Base-by-base conservation (phyloP, 2,329 filamentous ascomycete genomes). In the Capronia coronata region DNA sequence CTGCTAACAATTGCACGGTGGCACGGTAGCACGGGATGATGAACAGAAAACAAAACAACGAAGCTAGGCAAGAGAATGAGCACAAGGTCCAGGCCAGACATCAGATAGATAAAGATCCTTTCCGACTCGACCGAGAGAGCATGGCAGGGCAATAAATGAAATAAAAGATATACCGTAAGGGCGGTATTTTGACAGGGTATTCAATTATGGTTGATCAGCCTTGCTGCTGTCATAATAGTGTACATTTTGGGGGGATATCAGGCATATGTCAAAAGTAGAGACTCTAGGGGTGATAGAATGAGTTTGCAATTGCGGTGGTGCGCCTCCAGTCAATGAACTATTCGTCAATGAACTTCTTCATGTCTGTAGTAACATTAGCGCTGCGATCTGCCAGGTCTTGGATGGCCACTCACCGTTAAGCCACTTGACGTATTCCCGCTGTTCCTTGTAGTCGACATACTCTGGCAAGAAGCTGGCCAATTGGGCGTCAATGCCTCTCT, bases 381-480 rank as follows among this genome's bases (percentile, higher is more conserved):
- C 30, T 44, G 42, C 46, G 29, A 25, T 16, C 41, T 21, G 9
- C 27, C 35, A 34, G 39, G 30, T 43, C 21, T 19, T 16, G 23
- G 35, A n/a, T 2, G 48, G 46, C 1, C 7, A 69, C 75, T 69
- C 68, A 78, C 78, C 81, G 69, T 82, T 79, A 68, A 98, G 75
- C 93, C 94, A 98, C 59, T 78, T 74, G 55, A 94, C 74, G 71
- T 98, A 98, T 78, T 98, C 93, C 73, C 83, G 86, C 80, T 97
- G 91, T 80, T 98, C 93, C 83, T 98, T 98, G 72, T 86, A 81
- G 67, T 97, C 89, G 65, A 97, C 90, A 74, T 95, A 98, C 68
- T 97, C 90, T 30, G 90, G 88, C 38, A 94, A 84, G 70, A 97
- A 96, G 60, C 90, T 74, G 46, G 90, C 91, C 62, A 98, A 79